A percentile compares a stretch with the other conserved stretches of the same genome.
These are phyloP conservation scores for Annulohypoxylon truncatum DNA, from an alignment of 2,329 filamentous ascomycete genomes.

Conservation along the genomic window DNA sequence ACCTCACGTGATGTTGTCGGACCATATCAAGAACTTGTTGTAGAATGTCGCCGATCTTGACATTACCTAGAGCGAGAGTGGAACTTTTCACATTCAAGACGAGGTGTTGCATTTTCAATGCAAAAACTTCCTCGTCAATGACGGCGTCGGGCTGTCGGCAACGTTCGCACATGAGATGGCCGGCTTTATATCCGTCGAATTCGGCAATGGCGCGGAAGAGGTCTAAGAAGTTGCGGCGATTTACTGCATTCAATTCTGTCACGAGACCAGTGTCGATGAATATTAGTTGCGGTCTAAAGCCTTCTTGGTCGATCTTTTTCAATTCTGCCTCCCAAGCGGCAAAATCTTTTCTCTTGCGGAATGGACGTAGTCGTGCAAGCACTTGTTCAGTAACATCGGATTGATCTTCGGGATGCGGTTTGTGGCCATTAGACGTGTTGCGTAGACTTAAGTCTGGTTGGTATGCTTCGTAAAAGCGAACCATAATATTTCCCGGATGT, in stretches of 20 bases:
- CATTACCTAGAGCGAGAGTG: conserved; percentile 90
- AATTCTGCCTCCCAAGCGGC: conserved; percentile 81
- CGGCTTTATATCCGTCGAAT: conserved; percentile 96
- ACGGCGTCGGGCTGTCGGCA: conserved; percentile 94
- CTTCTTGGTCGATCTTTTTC: conserved; percentile 81
- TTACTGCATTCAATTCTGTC: conserved; percentile 88
- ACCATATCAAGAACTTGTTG: conserved; percentile 94
- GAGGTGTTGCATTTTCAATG: conserved; percentile 95
- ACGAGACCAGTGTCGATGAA: conserved; percentile 98
- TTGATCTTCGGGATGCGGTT: conserved; percentile 45
- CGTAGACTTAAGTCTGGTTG: conserved; percentile 72
- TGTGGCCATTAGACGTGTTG: conserved; percentile 49
- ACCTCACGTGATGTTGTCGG: conserved; percentile 86
- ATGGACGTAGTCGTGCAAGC: conserved; percentile 80
- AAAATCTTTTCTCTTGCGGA: conserved; percentile 70
- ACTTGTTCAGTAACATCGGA: conserved; percentile 89
- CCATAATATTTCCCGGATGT: conserved; percentile 99
- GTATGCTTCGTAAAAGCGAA: conserved; percentile 91
- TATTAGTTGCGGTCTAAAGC: conserved; percentile 91
- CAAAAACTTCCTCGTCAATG: conserved; percentile 88
- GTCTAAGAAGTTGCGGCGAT: conserved; percentile 91
- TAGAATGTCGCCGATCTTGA: conserved; percentile 95
- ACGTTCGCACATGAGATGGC: conserved; percentile 94
- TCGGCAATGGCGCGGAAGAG: conserved; percentile 96
- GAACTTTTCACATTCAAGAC: conserved; percentile 89